phyloP scores from a whole-genome alignment of 2,329 filamentous ascomycete species.

The Nakataea oryzae region DNA sequence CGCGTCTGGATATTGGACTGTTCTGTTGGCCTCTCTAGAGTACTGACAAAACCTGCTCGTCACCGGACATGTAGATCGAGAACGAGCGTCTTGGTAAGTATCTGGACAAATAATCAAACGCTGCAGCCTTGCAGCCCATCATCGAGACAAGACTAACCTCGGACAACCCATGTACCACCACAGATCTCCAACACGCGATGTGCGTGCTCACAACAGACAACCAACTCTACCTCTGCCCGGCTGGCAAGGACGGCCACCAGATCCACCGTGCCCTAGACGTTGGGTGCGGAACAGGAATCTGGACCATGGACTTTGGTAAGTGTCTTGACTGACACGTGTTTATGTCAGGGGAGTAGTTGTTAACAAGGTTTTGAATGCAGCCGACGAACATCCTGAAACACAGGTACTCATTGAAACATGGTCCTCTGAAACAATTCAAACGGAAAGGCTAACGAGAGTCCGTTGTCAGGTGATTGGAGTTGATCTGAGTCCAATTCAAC shows the following conservation, averaged over 20 bases:
- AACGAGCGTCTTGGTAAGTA: conserved; percentile 1
- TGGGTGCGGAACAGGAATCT: conserved; percentile 3
- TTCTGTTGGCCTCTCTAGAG: background rate
- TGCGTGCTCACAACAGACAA: conserved; percentile 8
- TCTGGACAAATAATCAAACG: no score
- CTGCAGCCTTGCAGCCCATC: no score
- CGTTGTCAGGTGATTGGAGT: conserved; percentile 10
- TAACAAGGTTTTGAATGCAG: background rate
- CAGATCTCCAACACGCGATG: conserved; percentile 10
- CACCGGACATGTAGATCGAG: background rate
- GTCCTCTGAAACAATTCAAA: background rate
- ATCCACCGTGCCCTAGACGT: conserved; percentile 1
- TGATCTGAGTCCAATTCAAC: conserved; percentile 13
- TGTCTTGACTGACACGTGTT: background rate
- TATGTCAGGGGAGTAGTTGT: background rate
- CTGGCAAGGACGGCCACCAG: background rate
- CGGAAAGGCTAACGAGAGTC: background rate
- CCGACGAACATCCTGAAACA: conserved; percentile 3
- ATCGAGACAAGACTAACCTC: background rate
- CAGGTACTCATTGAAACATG: background rate
- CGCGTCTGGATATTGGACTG: background rate
- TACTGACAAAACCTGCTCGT: background rate
- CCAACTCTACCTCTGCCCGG: conserved; percentile 5
- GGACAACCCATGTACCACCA: background rate
- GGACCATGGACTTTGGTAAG: conserved; percentile 3